Conservation (phyloP, 2,329 filamentous ascomycete species). For the Sclerotinia trifoliorum region DNA sequence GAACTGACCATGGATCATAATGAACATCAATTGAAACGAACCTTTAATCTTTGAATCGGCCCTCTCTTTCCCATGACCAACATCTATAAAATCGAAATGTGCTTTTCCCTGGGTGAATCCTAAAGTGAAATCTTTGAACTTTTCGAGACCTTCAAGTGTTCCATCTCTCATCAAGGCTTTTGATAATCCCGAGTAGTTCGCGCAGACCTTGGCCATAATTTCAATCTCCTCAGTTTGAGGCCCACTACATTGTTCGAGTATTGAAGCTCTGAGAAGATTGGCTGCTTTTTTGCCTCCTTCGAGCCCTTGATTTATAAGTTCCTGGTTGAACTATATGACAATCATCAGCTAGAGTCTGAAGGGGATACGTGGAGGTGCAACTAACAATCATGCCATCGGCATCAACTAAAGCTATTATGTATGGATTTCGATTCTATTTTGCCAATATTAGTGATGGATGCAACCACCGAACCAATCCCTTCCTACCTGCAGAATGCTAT, state of each 20-base stretch:
- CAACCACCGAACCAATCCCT: background rate
- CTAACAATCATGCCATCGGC: slow-evolving; percentile 61
- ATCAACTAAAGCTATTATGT: slow-evolving; percentile 61
- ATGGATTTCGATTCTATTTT: slow-evolving; percentile 51
- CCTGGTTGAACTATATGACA: slow-evolving; percentile 54
- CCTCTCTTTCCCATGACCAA: slow-evolving; percentile 58
- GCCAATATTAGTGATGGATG: slow-evolving; percentile 9
- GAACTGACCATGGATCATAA: background rate
- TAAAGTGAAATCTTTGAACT: slow-evolving; percentile 55
- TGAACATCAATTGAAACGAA: slow-evolving; percentile 38
- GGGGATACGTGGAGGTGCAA: slow-evolving; percentile 26
- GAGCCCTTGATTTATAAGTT: slow-evolving; percentile 53
- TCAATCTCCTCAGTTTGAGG: slow-evolving; percentile 48
- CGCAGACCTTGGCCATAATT: slow-evolving; percentile 56
- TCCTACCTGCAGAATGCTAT: slow-evolving; percentile 49
- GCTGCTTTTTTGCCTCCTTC: slow-evolving; percentile 43
- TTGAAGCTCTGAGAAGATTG: slow-evolving; percentile 48
- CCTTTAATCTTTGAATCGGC: slow-evolving; percentile 61
- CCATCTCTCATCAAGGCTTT: slow-evolving; percentile 52
- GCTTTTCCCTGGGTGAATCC: slow-evolving; percentile 60
- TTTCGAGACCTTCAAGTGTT: slow-evolving; percentile 45
- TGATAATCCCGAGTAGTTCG: slow-evolving; percentile 52
- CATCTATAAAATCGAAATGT: slow-evolving; percentile 63
- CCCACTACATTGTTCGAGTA: slow-evolving; percentile 49
- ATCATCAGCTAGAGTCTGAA: slow-evolving; percentile 23